Evolutionary conservation across 768 basidiomycete genomes (phyloP), one percentile per base, ranked within the genome.

Genomic region (Tulasnella calospora): DNA sequence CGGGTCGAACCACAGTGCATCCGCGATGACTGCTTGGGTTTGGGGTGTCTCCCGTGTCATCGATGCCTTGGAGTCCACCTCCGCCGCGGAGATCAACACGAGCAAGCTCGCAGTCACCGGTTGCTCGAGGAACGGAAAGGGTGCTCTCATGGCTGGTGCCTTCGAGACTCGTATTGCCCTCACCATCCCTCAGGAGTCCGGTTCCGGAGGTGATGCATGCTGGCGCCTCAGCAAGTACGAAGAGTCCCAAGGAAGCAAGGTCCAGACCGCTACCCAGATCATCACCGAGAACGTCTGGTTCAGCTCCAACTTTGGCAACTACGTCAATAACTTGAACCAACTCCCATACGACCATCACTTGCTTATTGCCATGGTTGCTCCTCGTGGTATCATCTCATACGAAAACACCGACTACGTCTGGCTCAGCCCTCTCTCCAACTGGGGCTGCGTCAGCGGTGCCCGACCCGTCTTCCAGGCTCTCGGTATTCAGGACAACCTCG

Each of bases 251-350:
- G 89, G 89, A 1, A 83, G 83, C 36, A 80, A 80, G 74, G 87
- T 88, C 2, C 89, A 90, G 83, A 88, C 88, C 7, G 89, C 89
- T 2, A 85, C 85, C 9, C 87, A 90, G 82, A 90, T 90, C 80
- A 87, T 90, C 76, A 83, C 83, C 51, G 89, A 90, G 84, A 90
- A 90, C 82, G 89, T 89, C 40, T 90, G 90, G 89, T 89, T 90
- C 86, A 88, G 88, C 38, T 83, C 86, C 27, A 82, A 81, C 74
- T 90, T 90, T 83, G 83, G 86, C 76, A 83, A 84, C 76, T 89
- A 85, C 83, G 87, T 87, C 17, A 86, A 85, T 82, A 82, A 84
- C 55, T 84, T 89, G 38, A 82, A 83, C 81, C 82, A 80, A 71
- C 87, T 90, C 27, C 89, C 89, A 19, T 87, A 87, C 83, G 89